A percentile compares a stretch with the other conserved stretches of the same genome.
Conservation (phyloP, 2,329 filamentous ascomycete genomes). For the Pseudocercospora ulei region DNA sequence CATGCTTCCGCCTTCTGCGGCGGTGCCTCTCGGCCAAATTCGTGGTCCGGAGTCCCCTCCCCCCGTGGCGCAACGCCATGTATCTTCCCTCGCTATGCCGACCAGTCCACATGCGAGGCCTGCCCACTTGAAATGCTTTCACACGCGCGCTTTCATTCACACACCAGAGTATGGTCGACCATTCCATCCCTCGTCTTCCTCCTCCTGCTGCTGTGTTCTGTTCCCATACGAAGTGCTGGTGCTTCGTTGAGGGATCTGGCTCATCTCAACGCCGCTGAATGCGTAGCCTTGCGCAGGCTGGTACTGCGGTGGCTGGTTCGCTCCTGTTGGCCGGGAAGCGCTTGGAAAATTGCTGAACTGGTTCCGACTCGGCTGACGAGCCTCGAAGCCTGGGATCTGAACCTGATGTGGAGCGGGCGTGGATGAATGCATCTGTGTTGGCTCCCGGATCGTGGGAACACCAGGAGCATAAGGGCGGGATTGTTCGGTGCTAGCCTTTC, state of each 20-base stretch:
- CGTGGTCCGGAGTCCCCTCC: neutral
- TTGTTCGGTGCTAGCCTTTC: slow-evolving; percentile 29
- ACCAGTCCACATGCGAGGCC: neutral
- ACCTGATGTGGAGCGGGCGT: slow-evolving; percentile 1
- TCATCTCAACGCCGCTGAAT: slow-evolving; percentile 20
- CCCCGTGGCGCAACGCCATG: neutral
- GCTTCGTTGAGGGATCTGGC: slow-evolving; percentile 21
- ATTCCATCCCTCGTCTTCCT: slow-evolving; percentile 21
- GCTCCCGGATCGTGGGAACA: slow-evolving; percentile 31
- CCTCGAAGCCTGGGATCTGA: slow-evolving; percentile 6
- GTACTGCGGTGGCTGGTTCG: slow-evolving; percentile 13
- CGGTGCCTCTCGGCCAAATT: neutral
- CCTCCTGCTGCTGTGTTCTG: slow-evolving; percentile 15
- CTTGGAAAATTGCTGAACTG: slow-evolving; percentile 9
- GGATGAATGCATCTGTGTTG: slow-evolving; percentile 6
- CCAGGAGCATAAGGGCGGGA: slow-evolving; percentile 15
- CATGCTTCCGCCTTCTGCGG: neutral
- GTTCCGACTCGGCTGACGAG: slow-evolving; percentile 9
- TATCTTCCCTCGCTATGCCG: slow-evolving; percentile 7
- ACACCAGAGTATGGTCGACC: slow-evolving; percentile 22
- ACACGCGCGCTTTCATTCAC: slow-evolving; percentile 9
- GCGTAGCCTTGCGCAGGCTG: slow-evolving; percentile 15
- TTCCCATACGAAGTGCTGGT: slow-evolving; percentile 25
- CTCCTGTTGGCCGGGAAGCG: slow-evolving; percentile 12
- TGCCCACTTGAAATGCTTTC: neutral